Percentiles rank a stretch among this genome's conserved stretches.
Evolutionary conservation across 1,284 basidiomycete genomes (phyloP).

Genomic region (Exsudoporus floridanus): DNA sequence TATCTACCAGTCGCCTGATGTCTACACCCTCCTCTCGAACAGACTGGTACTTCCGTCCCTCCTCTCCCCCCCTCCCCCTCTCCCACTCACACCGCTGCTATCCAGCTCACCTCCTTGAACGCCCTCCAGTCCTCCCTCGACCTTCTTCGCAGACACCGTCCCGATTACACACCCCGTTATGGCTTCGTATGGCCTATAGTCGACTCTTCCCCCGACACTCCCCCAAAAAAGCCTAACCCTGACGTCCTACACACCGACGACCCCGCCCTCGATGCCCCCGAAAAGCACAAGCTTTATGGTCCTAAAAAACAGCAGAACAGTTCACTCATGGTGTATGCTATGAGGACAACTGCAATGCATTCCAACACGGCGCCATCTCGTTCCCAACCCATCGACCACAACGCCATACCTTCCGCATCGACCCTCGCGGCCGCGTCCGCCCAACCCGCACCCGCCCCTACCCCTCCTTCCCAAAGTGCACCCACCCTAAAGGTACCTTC

Average conservation of each 20-base stretch:
- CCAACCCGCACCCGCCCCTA: constrained; percentile 49
- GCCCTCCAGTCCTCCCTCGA: constrained; percentile 74
- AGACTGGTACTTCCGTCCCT: constrained; percentile 53
- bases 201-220: constrained; percentile 49
- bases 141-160: constrained; percentile 63
- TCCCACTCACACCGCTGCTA: constrained; percentile 5
- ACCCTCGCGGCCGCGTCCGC: constrained; percentile 41
- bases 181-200: constrained; percentile 79
- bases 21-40: constrained; percentile 80
- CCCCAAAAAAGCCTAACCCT: constrained; percentile 43
- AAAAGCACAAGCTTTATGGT: constrained; percentile 33
- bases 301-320: constrained; percentile 64
- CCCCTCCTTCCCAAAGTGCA: constrained; percentile 45
- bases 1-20: constrained; percentile 82
- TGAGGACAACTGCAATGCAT: constrained; percentile 72
- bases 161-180: constrained; percentile 75
- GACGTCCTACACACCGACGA: constrained; percentile 29
- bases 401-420: constrained; percentile 36
- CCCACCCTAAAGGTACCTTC: constrained; percentile 44
- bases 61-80: neutral
- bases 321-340: constrained; percentile 66
- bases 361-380: constrained; percentile 51
- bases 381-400: constrained; percentile 37
- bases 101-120: constrained; percentile 67
- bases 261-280: constrained; percentile 18